Evolutionary conservation across 176 grass and related monocot species (phyloP).

Genomic region (Raddia guianensis): DNA sequence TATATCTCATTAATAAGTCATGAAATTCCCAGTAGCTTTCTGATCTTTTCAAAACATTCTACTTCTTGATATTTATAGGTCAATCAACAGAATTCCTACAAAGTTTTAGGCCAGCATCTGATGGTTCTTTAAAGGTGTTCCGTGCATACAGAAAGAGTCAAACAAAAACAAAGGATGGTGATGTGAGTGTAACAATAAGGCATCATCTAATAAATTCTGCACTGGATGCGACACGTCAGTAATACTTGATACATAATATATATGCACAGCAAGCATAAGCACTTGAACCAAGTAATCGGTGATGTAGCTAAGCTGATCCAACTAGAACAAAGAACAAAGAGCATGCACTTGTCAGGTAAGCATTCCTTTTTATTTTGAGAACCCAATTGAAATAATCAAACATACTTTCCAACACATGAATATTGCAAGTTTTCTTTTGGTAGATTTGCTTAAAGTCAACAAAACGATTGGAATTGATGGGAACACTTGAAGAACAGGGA

Average conservation of each 20-base stretch:
- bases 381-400: background rate
- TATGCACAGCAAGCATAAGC: conserved; percentile 11
- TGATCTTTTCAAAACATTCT: background rate
- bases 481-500: background rate
- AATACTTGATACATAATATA: background rate
- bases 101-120: background rate
- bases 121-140: background rate
- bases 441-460: conserved; percentile 28
- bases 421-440: background rate
- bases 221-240: conserved; percentile 3
- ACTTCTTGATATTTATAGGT: conserved; percentile 10
- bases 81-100: background rate
- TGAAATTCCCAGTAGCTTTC: background rate
- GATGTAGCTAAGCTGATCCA: conserved; percentile 18
- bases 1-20: background rate
- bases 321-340: background rate
- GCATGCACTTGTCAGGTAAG: background rate
- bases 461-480: background rate
- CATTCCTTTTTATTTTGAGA: background rate
- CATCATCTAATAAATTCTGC: background rate
- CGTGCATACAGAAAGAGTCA: background rate
- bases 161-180: background rate
- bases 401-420: background rate
- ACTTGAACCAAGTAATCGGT: conserved; percentile 11
- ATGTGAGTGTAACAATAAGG: conserved; percentile 18